Conservation (phyloP, 2,329 filamentous ascomycete species). For the Ceratocystis cubensis region DNA sequence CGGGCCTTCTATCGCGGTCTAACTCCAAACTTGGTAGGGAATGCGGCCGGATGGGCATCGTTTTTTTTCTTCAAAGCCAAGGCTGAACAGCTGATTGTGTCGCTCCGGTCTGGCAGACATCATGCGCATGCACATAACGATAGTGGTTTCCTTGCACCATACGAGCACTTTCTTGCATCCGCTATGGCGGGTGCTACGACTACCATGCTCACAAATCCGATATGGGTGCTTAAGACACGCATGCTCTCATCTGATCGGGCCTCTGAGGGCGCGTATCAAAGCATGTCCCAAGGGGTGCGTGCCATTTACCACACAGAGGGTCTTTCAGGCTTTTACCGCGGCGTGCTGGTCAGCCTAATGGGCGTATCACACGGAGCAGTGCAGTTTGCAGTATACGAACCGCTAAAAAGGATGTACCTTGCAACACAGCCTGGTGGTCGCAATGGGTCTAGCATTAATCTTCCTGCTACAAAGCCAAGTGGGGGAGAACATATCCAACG, state of each 20-base stretch:
- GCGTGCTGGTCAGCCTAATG: slow-evolving; percentile 67
- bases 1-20: slow-evolving; percentile 77
- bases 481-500: slow-evolving; percentile 21
- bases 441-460: slow-evolving; percentile 9
- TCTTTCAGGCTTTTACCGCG: slow-evolving; percentile 70
- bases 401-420: slow-evolving; percentile 45
- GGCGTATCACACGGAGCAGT: slow-evolving; percentile 87
- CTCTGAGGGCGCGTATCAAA: slow-evolving; percentile 65
- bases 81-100: slow-evolving; percentile 37
- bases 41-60: slow-evolving; percentile 76
- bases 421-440: slow-evolving; percentile 28
- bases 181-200: slow-evolving; percentile 59
- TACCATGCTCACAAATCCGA: slow-evolving; percentile 76
- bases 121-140: not conserved
- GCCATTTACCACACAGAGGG: slow-evolving; percentile 62
- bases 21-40: slow-evolving; percentile 80
- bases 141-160: slow-evolving; percentile 38
- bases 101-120: slow-evolving; percentile 23
- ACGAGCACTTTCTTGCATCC: slow-evolving; percentile 72
- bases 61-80: slow-evolving; percentile 72
- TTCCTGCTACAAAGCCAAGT: slow-evolving; percentile 10
- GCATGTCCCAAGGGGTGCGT: slow-evolving; percentile 56
- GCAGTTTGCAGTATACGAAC: slow-evolving; percentile 92
- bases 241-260: slow-evolving; percentile 78
- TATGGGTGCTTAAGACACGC: slow-evolving; percentile 97